Conservation (phyloP, 2,329 filamentous ascomycete genomes). For the Pseudonectria buxi region DNA sequence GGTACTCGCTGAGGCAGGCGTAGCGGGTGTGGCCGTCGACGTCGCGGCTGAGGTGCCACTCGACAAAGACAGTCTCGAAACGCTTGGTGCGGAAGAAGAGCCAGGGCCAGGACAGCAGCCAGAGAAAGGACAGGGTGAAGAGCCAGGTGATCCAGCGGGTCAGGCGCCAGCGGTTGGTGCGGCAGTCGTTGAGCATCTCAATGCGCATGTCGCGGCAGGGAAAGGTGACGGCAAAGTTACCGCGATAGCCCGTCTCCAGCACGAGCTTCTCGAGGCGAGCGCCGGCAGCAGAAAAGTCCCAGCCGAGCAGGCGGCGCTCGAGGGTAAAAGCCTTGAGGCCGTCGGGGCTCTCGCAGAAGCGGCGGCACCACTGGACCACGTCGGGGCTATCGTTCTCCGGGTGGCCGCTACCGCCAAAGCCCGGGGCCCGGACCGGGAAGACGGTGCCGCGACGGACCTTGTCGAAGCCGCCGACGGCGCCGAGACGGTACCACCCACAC, state of each 20-base stretch:
- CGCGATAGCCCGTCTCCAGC: conserved; percentile 60
- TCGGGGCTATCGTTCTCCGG: conserved; percentile 26
- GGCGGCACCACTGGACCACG: conserved; percentile 58
- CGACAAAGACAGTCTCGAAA: conserved; percentile 56
- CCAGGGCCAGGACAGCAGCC: conserved; percentile 65
- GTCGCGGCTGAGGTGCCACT: conserved; percentile 43
- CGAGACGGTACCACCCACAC: conserved; percentile 37
- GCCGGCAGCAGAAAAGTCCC: conserved; percentile 50
- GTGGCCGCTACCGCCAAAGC: conserved; percentile 25
- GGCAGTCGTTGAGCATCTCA: conserved; percentile 57
- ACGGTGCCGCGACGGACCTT: conserved; percentile 60
- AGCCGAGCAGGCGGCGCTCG: conserved; percentile 48
- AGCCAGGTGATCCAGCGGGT: conserved; percentile 57
- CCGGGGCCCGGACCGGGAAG: conserved; percentile 43
- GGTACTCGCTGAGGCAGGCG: conserved; percentile 46
- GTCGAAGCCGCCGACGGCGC: conserved; percentile 50
- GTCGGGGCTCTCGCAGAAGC: conserved; percentile 53
- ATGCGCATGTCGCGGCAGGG: conserved; percentile 49
- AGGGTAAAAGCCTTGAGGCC: conserved; percentile 52
- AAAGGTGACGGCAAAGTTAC: conserved; percentile 52
- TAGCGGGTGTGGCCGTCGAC: conserved; percentile 38
- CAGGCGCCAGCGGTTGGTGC: conserved; percentile 58
- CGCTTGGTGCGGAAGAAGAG: conserved; percentile 61
- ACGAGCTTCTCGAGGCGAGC: conserved; percentile 50
- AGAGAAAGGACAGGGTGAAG: conserved; percentile 60